Conservation (phyloP, 176 grass and related monocot genomes). For the Chloris gayana region DNA sequence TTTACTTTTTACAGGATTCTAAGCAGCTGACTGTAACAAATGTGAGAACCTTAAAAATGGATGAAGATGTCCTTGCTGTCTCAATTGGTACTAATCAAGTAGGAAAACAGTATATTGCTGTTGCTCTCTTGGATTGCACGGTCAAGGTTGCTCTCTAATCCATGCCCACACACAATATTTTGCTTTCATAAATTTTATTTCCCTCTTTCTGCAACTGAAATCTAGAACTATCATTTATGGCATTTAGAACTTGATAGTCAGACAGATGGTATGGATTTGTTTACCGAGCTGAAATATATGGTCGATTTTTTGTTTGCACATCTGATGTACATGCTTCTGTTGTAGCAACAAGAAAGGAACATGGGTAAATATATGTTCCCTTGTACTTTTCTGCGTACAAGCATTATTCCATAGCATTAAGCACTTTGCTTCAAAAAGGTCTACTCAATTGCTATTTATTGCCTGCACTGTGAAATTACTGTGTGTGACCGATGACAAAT, state of each 20-base stretch:
- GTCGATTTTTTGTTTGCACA: neutral
- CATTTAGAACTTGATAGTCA: constrained; percentile 9
- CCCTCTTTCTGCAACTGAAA: neutral
- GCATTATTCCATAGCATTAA: neutral
- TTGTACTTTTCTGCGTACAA: neutral
- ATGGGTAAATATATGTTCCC: neutral
- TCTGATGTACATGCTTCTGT: neutral
- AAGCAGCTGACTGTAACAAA: constrained; percentile 82
- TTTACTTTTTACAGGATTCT: constrained; percentile 61
- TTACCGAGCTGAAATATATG: neutral
- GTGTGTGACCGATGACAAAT: neutral
- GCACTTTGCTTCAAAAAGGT: neutral
- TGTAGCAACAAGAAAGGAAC: neutral
- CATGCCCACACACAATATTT: neutral
- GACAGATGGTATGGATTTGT: neutral
- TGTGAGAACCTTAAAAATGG: constrained; percentile 94
- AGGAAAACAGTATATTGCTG: constrained; percentile 79
- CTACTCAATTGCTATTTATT: neutral
- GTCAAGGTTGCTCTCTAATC: constrained; percentile 67
- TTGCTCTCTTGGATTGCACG: constrained; percentile 87
- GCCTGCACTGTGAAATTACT: neutral
- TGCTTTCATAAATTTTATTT: neutral
- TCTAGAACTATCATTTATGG: constrained; percentile 1
- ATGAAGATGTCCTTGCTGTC: constrained; percentile 80
- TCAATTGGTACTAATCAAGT: constrained; percentile 53